Evolutionary conservation across 257 asterid genomes (phyloP), one percentile per base, ranked within the genome.

Genomic region (Anisodus tanguticus): DNA sequence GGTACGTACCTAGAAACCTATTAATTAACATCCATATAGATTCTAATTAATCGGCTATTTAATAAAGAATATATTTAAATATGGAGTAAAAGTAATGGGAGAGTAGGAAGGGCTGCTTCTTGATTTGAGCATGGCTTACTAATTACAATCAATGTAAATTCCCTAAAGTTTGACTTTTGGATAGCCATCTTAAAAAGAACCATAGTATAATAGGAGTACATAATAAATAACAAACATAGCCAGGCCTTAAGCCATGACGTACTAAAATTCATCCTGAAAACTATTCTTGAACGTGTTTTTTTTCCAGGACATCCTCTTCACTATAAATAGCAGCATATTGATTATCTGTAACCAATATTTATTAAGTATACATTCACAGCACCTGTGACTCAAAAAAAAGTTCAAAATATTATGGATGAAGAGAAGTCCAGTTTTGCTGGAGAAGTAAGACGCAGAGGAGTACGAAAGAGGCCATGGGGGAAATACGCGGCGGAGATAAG

Each of bases 391-490:
- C 58, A 43, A 70, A 70, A 85, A 85, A 64, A 68, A 67, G 19
- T 19, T 26, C 8, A 4, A 57, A 6, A 66, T 41, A 86, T 82
- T 71, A 69, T 69, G 90, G 84, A 69, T 1, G 84, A 84, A 37
- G 71, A 80, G 4, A 62, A 79, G 6, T 22, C 60, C 4, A 81
- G 54, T 22, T 88, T 16, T 9, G 87, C 15, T 43, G 86, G 69
- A 1, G 93, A 83, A 64, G 89, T 87, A 70, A 91, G 77, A 60
- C 91, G 80, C 88, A 81, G 97, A 39, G 96, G 97, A 0, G 95
- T 93, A 8, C 82, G 98, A 87, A 89, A 86, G 90, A 87, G 98
- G 83, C 97, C 97, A 5, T 93, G 95, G 97, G 97, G 97, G n/a
- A 90, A 90, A 17, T 93, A 80, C 60, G 97, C 92, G 10, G 95